Percentiles rank a stretch among this genome's conserved stretches.
phyloP scores from a whole-genome alignment of 2,329 filamentous ascomycete genomes.

The Cordyceps javanica region DNA sequence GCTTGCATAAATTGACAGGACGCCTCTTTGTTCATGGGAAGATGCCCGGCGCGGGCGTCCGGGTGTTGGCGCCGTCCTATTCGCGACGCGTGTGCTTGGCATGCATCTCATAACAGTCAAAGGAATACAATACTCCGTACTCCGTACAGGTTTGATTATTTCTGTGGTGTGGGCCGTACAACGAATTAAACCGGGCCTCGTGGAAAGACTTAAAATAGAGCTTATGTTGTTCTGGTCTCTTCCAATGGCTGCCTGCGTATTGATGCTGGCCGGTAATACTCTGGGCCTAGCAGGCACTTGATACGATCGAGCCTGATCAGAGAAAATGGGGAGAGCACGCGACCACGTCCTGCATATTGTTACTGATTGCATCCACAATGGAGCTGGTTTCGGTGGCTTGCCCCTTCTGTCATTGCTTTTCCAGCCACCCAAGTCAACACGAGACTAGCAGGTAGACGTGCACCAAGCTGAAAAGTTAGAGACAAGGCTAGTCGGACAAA shows the following conservation, averaged over 20 bases:
- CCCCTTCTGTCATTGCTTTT: not conserved
- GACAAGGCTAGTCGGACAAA: not conserved
- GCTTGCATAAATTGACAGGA: not conserved
- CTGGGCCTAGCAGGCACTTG: not conserved
- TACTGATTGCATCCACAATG: not conserved
- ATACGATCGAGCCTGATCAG: not conserved
- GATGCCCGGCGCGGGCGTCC: not conserved
- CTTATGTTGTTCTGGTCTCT: not conserved
- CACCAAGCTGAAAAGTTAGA: slow-evolving; percentile 1
- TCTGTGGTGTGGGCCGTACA: not conserved
- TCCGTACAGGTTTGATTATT: too few relatives aligned
- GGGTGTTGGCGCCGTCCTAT: not conserved
- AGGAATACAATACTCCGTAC: not conserved
- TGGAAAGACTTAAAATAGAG: slow-evolving; percentile 11
- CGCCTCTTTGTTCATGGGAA: not conserved
- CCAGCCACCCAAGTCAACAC: not conserved
- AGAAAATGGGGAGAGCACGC: not conserved
- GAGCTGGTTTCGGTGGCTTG: not conserved
- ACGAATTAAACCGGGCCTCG: not conserved
- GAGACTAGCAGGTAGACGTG: not conserved
- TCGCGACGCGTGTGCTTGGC: not conserved
- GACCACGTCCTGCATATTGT: not conserved
- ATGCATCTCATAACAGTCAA: not conserved
- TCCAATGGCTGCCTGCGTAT: not conserved
- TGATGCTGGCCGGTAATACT: not conserved